Evolutionary conservation across 2,329 filamentous ascomycete species (phyloP), one percentile per base, ranked within the genome.

Genomic region (Monosporascus sp.): DNA sequence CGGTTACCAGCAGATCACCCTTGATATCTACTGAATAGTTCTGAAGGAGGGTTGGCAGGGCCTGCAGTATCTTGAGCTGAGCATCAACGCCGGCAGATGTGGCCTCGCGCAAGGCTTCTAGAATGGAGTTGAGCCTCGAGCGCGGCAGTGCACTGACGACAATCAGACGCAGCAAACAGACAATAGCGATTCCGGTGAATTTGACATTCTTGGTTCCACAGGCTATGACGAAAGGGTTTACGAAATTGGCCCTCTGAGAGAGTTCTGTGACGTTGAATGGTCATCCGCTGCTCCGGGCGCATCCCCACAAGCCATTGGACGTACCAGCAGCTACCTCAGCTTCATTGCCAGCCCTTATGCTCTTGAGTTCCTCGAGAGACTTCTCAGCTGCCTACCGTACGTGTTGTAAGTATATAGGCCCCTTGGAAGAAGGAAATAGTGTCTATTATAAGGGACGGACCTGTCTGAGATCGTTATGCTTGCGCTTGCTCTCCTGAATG

Each of bases 401-500:
- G 3, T 24, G 46, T 60, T 14, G 31, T 34, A 34, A 60, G 54
- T 44, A 53, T 22, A 46, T 18, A 46, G 9, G 31, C 0, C 27
- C 27, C 3, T 34, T 34, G 38, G 38, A 41, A 11, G 17, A 41
- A 20, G 17, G 17, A 20, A 24, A 14, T 5, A 14, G 6, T 2
- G 18, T 14, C 5, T 18, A 9, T 15, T 20, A 42, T 42, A 50
- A 5, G 37, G 22, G 53, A 70, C 80, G 64, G 73, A 87, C 88
- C 80, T 88, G 89, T 75, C 89, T 85, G 50, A 99, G 79, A 65
- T 97, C 94, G 62, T 88, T 84, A 71, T 97, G 88, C 73, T 96
- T 97, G 65, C 93, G 84, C 74, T 96, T 97, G 68, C 92, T 94
- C 76, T 99, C 94, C 72, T 95, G 90, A 64, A 96, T 87, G 69